These are phyloP conservation scores for Sequoia sempervirens DNA, from an alignment of 75 land plant species.

Conservation along the genomic window DNA sequence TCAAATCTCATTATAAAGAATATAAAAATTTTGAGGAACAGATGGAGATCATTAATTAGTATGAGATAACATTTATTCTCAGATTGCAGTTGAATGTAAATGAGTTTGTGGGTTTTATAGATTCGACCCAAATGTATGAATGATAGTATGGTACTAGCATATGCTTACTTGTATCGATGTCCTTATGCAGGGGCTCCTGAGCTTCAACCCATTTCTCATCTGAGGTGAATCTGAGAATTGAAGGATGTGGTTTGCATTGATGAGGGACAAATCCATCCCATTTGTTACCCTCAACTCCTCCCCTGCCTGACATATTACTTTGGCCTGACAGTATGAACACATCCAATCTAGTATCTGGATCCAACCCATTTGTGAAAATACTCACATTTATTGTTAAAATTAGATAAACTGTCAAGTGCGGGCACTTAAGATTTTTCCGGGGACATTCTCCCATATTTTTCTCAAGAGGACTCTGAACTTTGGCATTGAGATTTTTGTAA, in stretches of 20 bases:
- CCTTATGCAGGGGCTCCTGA: slow-evolving; percentile 71
- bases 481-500: too few relatives aligned
- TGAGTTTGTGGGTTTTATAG: neutral
- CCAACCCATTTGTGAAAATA: too few relatives aligned
- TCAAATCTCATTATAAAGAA: too few relatives aligned
- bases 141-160: too few relatives aligned
- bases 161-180: slow-evolving; percentile 42
- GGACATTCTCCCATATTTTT: too few relatives aligned
- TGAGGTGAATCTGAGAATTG: slow-evolving; percentile 50
- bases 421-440: too few relatives aligned
- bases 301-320: slow-evolving; percentile 96
- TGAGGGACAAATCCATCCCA: slow-evolving; percentile 68
- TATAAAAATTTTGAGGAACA: neutral
- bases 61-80: neutral
- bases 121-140: neutral
- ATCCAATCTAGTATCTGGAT: too few relatives aligned
- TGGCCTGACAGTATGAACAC: slow-evolving; percentile 74
- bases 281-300: slow-evolving; percentile 35
- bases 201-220: slow-evolving; percentile 63
- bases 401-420: too few relatives aligned
- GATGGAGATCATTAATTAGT: neutral
- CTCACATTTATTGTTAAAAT: too few relatives aligned
- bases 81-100: neutral
- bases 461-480: too few relatives aligned
- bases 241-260: slow-evolving; percentile 40